Conservation (phyloP, 2,329 filamentous ascomycete species). For the Cercospora sp. region DNA sequence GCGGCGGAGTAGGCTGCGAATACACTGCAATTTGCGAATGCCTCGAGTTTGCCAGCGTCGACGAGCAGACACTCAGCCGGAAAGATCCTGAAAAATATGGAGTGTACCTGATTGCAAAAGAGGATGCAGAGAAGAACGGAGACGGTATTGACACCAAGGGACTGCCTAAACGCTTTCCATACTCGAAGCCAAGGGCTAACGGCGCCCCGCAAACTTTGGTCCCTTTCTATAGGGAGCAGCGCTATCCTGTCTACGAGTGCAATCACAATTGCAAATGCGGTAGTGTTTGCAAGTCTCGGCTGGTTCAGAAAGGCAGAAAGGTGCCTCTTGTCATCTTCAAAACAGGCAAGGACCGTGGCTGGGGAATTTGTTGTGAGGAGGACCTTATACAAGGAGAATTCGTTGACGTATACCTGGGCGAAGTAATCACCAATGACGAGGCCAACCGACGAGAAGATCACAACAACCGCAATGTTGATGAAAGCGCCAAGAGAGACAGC, state of each 20-base stretch:
- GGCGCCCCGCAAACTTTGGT: constrained; percentile 33
- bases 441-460: constrained; percentile 62
- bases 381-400: constrained; percentile 72
- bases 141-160: constrained; percentile 36
- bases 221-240: constrained; percentile 46
- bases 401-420: constrained; percentile 75
- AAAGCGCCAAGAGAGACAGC: constrained; percentile 67
- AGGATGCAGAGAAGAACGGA: constrained; percentile 29
- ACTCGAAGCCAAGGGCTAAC: constrained; percentile 45
- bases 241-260: constrained; percentile 72
- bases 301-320: constrained; percentile 72
- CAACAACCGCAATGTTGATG: constrained; percentile 39
- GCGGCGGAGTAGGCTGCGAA: constrained; percentile 59
- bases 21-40: constrained; percentile 66
- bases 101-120: constrained; percentile 22
- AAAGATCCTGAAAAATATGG: constrained; percentile 28
- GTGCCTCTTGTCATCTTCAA: constrained; percentile 76
- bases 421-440: constrained; percentile 55
- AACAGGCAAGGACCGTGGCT: constrained; percentile 67
- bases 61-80: constrained; percentile 41
- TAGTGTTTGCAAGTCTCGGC: constrained; percentile 67
- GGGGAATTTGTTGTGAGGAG: constrained; percentile 69
- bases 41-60: constrained; percentile 61
- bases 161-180: constrained; percentile 61
- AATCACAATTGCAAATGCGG: constrained; percentile 70